Conservation (phyloP, 192 early-diverging fungal species). For the Geosiphon pyriformis region DNA sequence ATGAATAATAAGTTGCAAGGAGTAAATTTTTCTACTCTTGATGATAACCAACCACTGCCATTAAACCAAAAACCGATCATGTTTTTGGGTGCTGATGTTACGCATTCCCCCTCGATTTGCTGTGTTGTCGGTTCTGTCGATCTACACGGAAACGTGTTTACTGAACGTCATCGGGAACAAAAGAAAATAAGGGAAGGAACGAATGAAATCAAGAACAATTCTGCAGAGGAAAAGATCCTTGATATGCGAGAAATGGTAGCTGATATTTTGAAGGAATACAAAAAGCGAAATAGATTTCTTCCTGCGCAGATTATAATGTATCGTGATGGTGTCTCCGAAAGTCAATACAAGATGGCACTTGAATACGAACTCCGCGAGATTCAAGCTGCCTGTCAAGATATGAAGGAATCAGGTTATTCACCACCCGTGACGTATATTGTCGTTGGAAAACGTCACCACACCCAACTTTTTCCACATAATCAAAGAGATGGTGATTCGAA, state of each 20-base stretch:
- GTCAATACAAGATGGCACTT: conserved; percentile 52
- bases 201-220: conserved; percentile 57
- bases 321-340: conserved; percentile 73
- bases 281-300: conserved; percentile 56
- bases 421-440: conserved; percentile 75
- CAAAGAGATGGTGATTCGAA: conserved; percentile 56
- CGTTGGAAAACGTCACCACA: conserved; percentile 82
- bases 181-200: conserved; percentile 29
- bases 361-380: conserved; percentile 64
- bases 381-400: conserved; percentile 49
- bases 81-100: conserved; percentile 78
- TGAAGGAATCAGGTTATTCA: conserved; percentile 45
- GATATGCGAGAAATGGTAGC: conserved; percentile 60
- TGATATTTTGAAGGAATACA: conserved; percentile 62
- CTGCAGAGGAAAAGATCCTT: conserved; percentile 63
- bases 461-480: conserved; percentile 65
- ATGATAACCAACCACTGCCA: conserved; percentile 41
- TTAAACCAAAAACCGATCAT: conserved; percentile 61
- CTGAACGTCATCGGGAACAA: conserved; percentile 29
- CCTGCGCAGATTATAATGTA: conserved; percentile 64
- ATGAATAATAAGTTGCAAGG: conserved; percentile 83
- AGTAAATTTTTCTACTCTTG: conserved; percentile 43
- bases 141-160: conserved; percentile 55
- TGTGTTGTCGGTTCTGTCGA: conserved; percentile 75
- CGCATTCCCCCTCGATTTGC: too few relatives aligned